Conservation (phyloP, 768 basidiomycete species). For the Thelephora ganbajun region DNA sequence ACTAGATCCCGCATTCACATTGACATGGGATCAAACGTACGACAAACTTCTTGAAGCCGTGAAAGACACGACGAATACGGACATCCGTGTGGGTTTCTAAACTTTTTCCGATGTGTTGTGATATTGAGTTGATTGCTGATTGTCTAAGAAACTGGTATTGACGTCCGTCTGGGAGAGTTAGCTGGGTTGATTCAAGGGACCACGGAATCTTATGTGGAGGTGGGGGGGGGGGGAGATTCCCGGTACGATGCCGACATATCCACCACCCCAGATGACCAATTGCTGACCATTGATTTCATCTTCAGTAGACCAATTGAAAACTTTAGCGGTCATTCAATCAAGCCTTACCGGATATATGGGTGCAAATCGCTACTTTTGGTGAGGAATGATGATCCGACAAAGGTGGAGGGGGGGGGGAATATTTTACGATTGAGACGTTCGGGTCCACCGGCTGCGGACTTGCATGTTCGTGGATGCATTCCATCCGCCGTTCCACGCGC, state of each 20-base stretch:
- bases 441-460: constrained; percentile 92
- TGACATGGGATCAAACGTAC: constrained; percentile 81
- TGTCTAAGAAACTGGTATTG: constrained; percentile 85
- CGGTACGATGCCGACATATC: constrained; percentile 28
- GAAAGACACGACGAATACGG: constrained; percentile 87
- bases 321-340: constrained; percentile 89
- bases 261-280: too few relatives aligned
- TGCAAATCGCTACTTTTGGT: constrained; percentile 87
- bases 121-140: not conserved
- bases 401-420: constrained; percentile 99
- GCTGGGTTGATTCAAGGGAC: constrained; percentile 91
- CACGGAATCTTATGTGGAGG: constrained; percentile 96
- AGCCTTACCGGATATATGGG: constrained; percentile 83
- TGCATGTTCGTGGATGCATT: constrained; percentile 26
- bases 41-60: constrained; percentile 84
- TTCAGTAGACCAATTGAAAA: constrained; percentile 84
- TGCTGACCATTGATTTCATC: too few relatives aligned
- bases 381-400: constrained; percentile 78
- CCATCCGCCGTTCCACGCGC: too few relatives aligned
- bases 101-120: too few relatives aligned
- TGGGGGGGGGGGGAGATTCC: constrained; percentile 72
- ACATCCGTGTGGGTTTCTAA: constrained; percentile 66
- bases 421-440: constrained; percentile 97
- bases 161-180: constrained; percentile 84
- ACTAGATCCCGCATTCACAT: constrained; percentile 89